Conservation (phyloP, 805 yeast genomes). For the Pichia pseudocactophila region DNA sequence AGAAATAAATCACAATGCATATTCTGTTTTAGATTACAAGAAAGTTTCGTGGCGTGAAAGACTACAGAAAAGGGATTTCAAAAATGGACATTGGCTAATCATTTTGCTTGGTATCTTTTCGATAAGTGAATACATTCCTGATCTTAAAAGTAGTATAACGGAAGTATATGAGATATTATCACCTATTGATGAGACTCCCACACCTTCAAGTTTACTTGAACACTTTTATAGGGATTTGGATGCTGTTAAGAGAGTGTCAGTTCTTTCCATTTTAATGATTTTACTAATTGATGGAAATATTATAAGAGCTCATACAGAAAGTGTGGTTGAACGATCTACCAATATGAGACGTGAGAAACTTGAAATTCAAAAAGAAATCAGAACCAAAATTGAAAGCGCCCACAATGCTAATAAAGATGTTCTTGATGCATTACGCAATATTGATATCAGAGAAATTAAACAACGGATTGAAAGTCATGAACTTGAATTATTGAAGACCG, state of each 20-base stretch:
- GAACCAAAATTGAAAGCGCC: slow-evolving; percentile 42
- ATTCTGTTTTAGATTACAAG: slow-evolving; percentile 43
- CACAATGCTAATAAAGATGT: slow-evolving; percentile 35
- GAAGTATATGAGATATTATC: slow-evolving; percentile 47
- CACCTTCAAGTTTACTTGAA: slow-evolving; percentile 38
- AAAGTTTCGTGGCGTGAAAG: slow-evolving; percentile 72
- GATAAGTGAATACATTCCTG: slow-evolving; percentile 47
- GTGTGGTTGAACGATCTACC: slow-evolving; percentile 56
- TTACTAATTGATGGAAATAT: slow-evolving; percentile 49
- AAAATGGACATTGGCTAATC: slow-evolving; percentile 81
- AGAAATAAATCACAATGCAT: slow-evolving; percentile 36
- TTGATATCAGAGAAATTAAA: slow-evolving; percentile 18
- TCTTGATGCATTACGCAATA: slow-evolving; percentile 24
- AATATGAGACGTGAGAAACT: slow-evolving; percentile 55
- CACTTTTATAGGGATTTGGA: slow-evolving; percentile 50
- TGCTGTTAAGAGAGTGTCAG: slow-evolving; percentile 36
- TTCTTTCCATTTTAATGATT: slow-evolving; percentile 52
- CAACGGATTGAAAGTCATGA: slow-evolving; percentile 19
- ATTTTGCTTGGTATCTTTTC: slow-evolving; percentile 66
- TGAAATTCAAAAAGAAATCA: slow-evolving; percentile 56
- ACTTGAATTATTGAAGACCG: slow-evolving; percentile 10
- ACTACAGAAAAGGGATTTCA: slow-evolving; percentile 62
- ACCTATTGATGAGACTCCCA: slow-evolving; percentile 42
- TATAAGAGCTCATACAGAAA: slow-evolving; percentile 58
- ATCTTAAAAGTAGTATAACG: slow-evolving; percentile 40